Evolutionary conservation across 2,329 filamentous ascomycete genomes (phyloP), one percentile per base, ranked within the genome.

Genomic region (Nemania diffusa): DNA sequence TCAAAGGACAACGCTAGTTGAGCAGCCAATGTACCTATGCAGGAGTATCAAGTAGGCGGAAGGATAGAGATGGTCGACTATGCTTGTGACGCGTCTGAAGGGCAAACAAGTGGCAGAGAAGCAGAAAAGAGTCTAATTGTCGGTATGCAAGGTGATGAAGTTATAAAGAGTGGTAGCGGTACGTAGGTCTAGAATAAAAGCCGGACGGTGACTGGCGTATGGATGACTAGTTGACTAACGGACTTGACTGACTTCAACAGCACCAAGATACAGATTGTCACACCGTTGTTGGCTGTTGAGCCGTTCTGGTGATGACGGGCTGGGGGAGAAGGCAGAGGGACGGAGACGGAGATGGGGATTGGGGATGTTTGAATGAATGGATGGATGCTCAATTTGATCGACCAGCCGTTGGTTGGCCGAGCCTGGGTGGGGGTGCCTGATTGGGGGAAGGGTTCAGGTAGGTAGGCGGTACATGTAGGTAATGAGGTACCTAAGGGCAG

Each of bases 341-440:
- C 62, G 69, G 69, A 69, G 69, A 67, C 57, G 69, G 69, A 69
- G 69, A 69, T 69, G 67, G 64, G 57, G 62, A 65, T 69, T 52
- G 64, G 64, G 64, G 67, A 69, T 69, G 62, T 65, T 69, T 58
- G 64, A 67, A 51, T 59, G 55, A 34, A 57, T 57, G 44, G 52
- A 61, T 60, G 68, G 62, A 65, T 64, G 65, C 52, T 64, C 50
- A 67, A 57, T 62, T 67, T 66, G 63, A 62, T 64, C 56, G 60
- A 59, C 60, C 29, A 50, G 57, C 29, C 29, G n/a, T n/a, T n/a
- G n/a, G 46, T 42, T 57, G 63, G 44, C 55, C 22, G 51, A 62
- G 57, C 48, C 27, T 32, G 50, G 64, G 59, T 34, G 34, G 53
- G 52, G 48, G 22, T 50, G 37, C 17, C 13, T 40, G 37, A 40